Base-by-base conservation (phyloP, 306 rosid species). In the Quillaja saponaria region DNA sequence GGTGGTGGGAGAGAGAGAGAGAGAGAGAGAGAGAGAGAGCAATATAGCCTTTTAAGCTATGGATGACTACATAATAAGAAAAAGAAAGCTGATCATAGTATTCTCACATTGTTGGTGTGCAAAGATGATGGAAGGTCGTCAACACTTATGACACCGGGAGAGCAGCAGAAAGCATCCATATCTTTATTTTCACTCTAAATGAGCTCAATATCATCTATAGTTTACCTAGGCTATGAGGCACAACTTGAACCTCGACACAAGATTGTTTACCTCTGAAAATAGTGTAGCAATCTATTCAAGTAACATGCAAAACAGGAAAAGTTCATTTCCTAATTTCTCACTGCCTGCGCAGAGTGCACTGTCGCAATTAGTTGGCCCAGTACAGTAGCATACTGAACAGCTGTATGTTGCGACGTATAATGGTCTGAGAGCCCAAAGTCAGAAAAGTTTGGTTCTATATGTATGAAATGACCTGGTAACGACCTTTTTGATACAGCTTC, bases 391-490 rank as follows among this genome's bases (percentile, higher is more conserved):
- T 89, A 89, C 59, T 89, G 99, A 67, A 92, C 84, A 3, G 94
- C 96, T 2, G 95, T 86, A 67, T 92, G 99, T 56, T 89, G 96
- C 28, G 81, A 54, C 25, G 89, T 78, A 52, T 83, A 92, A 64
- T 25, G 74, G 78, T 89, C 96, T 13, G 71, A 50, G 33, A 84
- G 96, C 38, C 95, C 95, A 66, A 61, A 86, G 60, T 92, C 96
- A 6, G 80, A 81, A 78, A 79, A 92, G 55, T 54, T 68, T 70
- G 94, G 89, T 52, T 89, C 96, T 5, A 81, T 64, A 6, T 82
- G 89, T 82, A 83, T 58, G 77, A 89, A 89, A 8, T 90, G 99
- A n/a, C 95, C 99, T 0, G 90, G 96, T 51, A 88, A 69, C 66
- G 96, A 83, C 35, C 89, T 84, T 71, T 89, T 92, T 1, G 90